Evolutionary conservation across 1,284 basidiomycete species (phyloP), one percentile per base, ranked within the genome.

Genomic region (Phlebopus sp.): DNA sequence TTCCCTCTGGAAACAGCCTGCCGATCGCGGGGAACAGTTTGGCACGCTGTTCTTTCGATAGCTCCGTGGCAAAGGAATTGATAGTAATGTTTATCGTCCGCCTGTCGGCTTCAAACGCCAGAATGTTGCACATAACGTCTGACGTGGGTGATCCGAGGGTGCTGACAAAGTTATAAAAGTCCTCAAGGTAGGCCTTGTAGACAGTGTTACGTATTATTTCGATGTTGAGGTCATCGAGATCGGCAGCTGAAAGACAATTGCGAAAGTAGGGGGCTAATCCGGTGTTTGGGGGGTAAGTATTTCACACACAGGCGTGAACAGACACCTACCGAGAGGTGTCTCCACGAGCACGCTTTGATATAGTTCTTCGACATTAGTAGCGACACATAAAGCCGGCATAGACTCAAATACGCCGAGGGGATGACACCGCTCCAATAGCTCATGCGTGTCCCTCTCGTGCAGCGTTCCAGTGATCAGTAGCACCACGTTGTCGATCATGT

Each of bases 401-500:
- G 95, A 96, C 64, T 99, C 97, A 61, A 99, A 99, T 36, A 93
- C 82, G 17, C 97, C 97, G 14, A 99, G 77, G 1, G 97, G 97
- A 64, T 99, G 97, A 73, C 97, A 99, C 41, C 97, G 82, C 59
- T 97, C 92, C 34, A 99, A 74, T 8, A 99, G 79, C 66, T 99
- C 97, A 63, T 97, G 93, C 1, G 96, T 98, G 69, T 99, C 96
- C 54, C 97, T 79, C 69, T 97, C 96, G 64, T 99, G 96, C 34
- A 99, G 73, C 1, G 96, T 99, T 31, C 97, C 97, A 15, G 97
- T 97, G 55, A 99, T 99, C 61, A 99, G 81, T 43, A 99, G 79
- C 54, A 99, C 89, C 63, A 99, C 92, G 67, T 99, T 99, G 82
- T 99, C 97, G 63, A 99, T 99, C 97, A 99, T 99, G 74, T 99